Base-by-base conservation (phyloP, 2,329 filamentous ascomycete genomes). In the Colletotrichum neosansevieriae region DNA sequence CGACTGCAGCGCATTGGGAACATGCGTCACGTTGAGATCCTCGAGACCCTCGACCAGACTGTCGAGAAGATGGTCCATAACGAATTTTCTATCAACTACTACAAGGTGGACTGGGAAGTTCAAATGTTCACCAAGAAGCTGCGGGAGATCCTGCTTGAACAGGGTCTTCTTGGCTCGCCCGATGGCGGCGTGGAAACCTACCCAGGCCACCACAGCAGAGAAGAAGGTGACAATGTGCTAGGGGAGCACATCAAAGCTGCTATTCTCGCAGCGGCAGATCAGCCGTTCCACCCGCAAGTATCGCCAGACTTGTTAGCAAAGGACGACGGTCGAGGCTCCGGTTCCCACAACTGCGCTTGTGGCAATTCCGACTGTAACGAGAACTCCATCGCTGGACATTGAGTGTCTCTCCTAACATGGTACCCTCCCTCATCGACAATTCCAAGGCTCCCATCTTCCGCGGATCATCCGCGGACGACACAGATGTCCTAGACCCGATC, bases 11-110 rank as follows among this genome's bases (percentile, higher is more conserved):
- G 36, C 15, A 29, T 61, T 11, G 58, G 58, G 36, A 54, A 54
- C 24, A 54, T 62, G 21, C 58, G n/a, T 1, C 49, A 54, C 24
- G 19, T 56, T 11, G 40, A 63, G 59, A 9, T 56, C 1, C 38
- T 63, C 2, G 49, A 47, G 19, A 56, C 49, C 4, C 15, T 56
- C 29, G 59, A 47, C 19, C 38, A 56, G 17, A 54, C 40, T 0
- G 50, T 63, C 21, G 50, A 63, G 40, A 29, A n/a, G n/a, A 63
- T 63, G 38, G 13, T 24, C 2, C 42, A 47, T 5, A 47, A 38
- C 29, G 59, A 63, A 6, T 56, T 63, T n/a, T 7, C 59, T 19
- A 32, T 63, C 1, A 56, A 62, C 7, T 63, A 56, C 42, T 63
- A 17, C 38, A 63, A 56, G 38, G 38, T 63, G 38, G 15, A 56